These are phyloP conservation scores for Filobasidium wieringae DNA, from an alignment of 768 basidiomycete genomes.

Conservation along the genomic window DNA sequence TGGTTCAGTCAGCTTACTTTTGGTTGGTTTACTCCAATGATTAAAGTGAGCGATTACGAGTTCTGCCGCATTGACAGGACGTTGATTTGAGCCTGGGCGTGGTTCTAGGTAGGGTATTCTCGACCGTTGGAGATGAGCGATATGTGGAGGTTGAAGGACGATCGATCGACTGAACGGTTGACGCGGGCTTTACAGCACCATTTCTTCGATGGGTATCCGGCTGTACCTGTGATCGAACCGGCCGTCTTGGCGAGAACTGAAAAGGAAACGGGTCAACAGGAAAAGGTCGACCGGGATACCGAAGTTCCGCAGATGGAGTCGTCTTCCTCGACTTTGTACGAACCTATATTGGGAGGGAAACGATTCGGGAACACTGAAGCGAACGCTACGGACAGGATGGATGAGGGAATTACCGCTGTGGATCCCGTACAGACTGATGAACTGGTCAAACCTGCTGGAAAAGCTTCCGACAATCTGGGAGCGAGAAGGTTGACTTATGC, in stretches of 20 bases:
- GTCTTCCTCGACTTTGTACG: too few species aligned
- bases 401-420: too few species aligned
- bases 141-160: slow-evolving; percentile 14
- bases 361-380: not conserved
- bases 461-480: not conserved
- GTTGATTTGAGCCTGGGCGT: too few species aligned
- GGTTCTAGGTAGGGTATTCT: slow-evolving; percentile 14
- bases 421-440: too few species aligned
- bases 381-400: not conserved
- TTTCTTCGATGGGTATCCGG: slow-evolving; percentile 1
- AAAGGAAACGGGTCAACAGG: not conserved
- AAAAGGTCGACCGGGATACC: not conserved
- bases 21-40: slow-evolving; percentile 7
- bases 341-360: not conserved
- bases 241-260: not conserved
- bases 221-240: not conserved
- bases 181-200: slow-evolving; percentile 6
- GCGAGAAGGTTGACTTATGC: not conserved
- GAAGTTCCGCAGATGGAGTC: too few species aligned
- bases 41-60: slow-evolving; percentile 1
- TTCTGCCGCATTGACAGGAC: not conserved
- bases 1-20: slow-evolving; percentile 2
- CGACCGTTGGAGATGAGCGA: slow-evolving; percentile 9
- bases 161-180: not conserved
- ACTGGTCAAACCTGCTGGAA: too few species aligned